Conservation (phyloP, 768 basidiomycete genomes). For the Naganishia antarctica region DNA sequence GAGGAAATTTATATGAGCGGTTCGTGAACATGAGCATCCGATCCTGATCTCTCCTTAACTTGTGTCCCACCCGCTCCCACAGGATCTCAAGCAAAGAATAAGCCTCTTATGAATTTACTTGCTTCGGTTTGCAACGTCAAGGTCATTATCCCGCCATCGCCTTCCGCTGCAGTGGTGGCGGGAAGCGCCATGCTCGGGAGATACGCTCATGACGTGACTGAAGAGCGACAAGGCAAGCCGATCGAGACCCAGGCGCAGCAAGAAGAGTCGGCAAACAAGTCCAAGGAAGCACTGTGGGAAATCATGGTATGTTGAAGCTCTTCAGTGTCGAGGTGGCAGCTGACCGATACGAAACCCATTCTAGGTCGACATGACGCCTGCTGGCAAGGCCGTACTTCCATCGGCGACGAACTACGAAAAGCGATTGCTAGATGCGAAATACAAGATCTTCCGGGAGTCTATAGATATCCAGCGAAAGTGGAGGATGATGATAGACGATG, state of each 20-base stretch:
- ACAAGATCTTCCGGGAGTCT: slow-evolving; percentile 81
- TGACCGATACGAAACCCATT: background rate
- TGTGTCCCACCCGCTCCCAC: background rate
- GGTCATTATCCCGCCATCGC: slow-evolving; percentile 72
- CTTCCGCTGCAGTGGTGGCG: slow-evolving; percentile 76
- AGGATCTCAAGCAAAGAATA: slow-evolving; percentile 88
- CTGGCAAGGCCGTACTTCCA: slow-evolving; percentile 67
- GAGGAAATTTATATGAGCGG: slow-evolving; percentile 78
- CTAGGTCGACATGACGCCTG: slow-evolving; percentile 86
- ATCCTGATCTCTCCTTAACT: background rate
- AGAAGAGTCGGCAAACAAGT: slow-evolving; percentile 51
- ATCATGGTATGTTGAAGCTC: slow-evolving; percentile 65
- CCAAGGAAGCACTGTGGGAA: slow-evolving; percentile 72
- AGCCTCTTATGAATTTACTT: slow-evolving; percentile 78
- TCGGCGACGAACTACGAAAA: slow-evolving; percentile 58
- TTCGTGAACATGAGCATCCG: slow-evolving; percentile 23
- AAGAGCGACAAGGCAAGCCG: slow-evolving; percentile 45
- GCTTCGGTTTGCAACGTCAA: slow-evolving; percentile 77
- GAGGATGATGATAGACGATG: slow-evolving; percentile 58
- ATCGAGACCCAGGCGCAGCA: slow-evolving; percentile 50
- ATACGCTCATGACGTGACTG: slow-evolving; percentile 64
- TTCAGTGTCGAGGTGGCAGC: background rate
- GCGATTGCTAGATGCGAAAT: slow-evolving; percentile 80
- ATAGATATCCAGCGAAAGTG: slow-evolving; percentile 85
- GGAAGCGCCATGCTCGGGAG: slow-evolving; percentile 92